phyloP scores from a whole-genome alignment of 345 rosid genomes.

The Trapa bicornis region DNA sequence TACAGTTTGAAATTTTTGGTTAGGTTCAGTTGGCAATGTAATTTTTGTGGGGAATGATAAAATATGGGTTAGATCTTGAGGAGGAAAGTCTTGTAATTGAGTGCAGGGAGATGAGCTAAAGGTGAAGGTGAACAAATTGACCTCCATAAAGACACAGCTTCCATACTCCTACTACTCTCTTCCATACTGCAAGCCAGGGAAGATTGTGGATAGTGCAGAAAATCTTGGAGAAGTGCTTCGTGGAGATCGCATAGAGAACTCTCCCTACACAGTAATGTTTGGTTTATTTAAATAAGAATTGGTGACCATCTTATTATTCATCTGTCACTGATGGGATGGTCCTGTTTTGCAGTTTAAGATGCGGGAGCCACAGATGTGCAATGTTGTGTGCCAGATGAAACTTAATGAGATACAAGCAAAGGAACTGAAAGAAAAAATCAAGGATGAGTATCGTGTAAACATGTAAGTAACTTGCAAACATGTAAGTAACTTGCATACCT shows the following conservation, averaged over 20 bases:
- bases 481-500: conserved; percentile 1
- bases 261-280: conserved; percentile 58
- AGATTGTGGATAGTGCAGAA: conserved; percentile 91
- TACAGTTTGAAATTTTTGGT: background rate
- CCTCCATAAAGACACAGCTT: conserved; percentile 82
- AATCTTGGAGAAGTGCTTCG: conserved; percentile 98
- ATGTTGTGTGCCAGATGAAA: conserved; percentile 32
- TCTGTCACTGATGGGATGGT: conserved; percentile 10
- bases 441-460: conserved; percentile 82
- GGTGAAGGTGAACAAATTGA: conserved; percentile 90
- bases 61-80: background rate
- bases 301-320: background rate
- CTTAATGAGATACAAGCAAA: conserved; percentile 54
- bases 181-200: conserved; percentile 49
- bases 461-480: conserved; percentile 39
- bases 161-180: conserved; percentile 78
- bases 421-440: conserved; percentile 74
- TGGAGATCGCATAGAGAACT: conserved; percentile 88
- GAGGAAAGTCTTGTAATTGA: background rate
- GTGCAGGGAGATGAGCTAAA: conserved; percentile 61
- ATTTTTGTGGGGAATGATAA: background rate
- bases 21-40: background rate
- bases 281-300: background rate
- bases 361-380: conserved; percentile 84
- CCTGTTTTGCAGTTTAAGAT: conserved; percentile 60